Base-by-base conservation (phyloP, 306 rosid species). In the Aeschynomene evenia region DNA sequence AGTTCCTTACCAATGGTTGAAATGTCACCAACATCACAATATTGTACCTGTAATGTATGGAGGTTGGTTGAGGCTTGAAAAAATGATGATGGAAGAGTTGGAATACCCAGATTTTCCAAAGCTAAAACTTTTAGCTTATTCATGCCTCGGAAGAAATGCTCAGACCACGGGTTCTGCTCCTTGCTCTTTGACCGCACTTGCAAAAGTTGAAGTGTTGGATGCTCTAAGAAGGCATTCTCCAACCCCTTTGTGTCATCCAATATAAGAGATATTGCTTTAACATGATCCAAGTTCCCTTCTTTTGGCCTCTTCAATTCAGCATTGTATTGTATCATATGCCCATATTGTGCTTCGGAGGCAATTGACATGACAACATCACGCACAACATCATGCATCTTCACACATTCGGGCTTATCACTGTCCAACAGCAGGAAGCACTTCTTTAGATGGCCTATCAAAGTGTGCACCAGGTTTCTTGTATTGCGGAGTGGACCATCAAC, bases 301-400 rank as follows among this genome's bases (percentile, higher is more conserved):
- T 26, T 20, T 2, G 20, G 20, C 31, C 50, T 16, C 12, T 22
- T 14, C 15, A 9, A 14, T 1, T 15, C 21, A 11, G 33, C 31
- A 31, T 28, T 43, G 23, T n/a, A 7, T 31, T 19, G 23, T 15
- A 56, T 65, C 18, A 40, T 13, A 65, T 49, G 20, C 6, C 70
- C 65, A 39, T 29, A 26, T 45, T 72, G 46, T 15, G 4, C 40
- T 26, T 7, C 3, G 7, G 45, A 63, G 11, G 64, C 64, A 65
- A 72, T 23, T 59, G 51, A 40, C 29, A 72, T 21, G 13, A 64
- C 29, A 63, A 61, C 72, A 57, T 80, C 73, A 3, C 80, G 68
- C 4, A 70, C 73, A 23, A 77, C 45, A 54, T 77, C 81, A 54
- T 77, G 81, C 73, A 77, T 70, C 9, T 63, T 74, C n/a, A 80